Base-by-base conservation (phyloP, 1,139 yeast genomes). In the Lodderomyces oxycetoniae region DNA sequence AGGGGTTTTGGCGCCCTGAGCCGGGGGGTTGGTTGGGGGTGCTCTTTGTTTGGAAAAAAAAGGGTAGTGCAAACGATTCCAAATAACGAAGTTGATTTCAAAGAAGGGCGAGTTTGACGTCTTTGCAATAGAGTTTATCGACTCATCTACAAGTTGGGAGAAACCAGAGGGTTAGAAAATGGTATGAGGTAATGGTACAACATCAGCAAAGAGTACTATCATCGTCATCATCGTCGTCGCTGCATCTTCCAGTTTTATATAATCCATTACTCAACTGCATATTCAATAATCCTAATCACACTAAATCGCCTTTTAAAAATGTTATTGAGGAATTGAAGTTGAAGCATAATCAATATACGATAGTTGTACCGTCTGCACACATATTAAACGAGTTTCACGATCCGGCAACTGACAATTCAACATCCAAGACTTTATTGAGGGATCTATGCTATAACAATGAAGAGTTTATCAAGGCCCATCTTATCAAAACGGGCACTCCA, bases 381-480 rank as follows among this genome's bases (percentile, higher is more conserved):
- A 51, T 67, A 3, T 59, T 82, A 5, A 58, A 74, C 34, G 66
- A 76, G 41, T 66, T 67, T 40, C 63, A 57, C 31, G 91, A 83
- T 45, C 61, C 64, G 10, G 67, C 66, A 10, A 51, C 79, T 0
- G 64, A 50, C 10, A 37, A 37, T 14, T 38, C 56, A 4, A 48
- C 56, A 10, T 44, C 49, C 6, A 57, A 69, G 16, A 44, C 57
- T 4, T 55, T 70, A 2, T 67, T 78, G 37, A 55, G 54, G 11
- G 87, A 82, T 3, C 54, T 79, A 15, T 82, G 89, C 49, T 71
- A 72, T 41, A 47, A 43, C 37, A 70, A 65, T 34, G 79, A 77
- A 32, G 89, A 82, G 19, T 87, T 85, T 50, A 60, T 86, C 6
- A 71, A 73, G 34, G 75, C 88, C 1, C 96, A 87, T 55, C 72